These are phyloP conservation scores for Calonectria fujianensis DNA, from an alignment of 2,329 filamentous ascomycete species.

Conservation along the genomic window DNA sequence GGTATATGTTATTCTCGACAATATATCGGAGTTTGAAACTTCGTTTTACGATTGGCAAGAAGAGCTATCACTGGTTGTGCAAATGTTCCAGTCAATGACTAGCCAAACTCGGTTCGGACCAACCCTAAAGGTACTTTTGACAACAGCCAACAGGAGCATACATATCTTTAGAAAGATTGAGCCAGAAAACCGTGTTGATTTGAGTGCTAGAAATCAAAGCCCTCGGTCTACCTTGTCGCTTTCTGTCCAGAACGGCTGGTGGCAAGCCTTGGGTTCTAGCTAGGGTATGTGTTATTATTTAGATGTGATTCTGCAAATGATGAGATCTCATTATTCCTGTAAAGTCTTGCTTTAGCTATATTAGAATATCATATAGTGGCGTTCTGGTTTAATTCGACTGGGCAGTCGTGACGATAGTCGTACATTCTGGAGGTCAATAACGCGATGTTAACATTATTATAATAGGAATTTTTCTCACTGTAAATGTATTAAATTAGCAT, in stretches of 20 bases:
- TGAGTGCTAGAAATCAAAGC: conserved; percentile 27
- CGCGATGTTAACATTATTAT: too few species aligned
- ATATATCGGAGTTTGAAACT: conserved; percentile 29
- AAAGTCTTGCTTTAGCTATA: too few species aligned
- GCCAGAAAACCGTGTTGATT: background rate
- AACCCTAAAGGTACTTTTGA: conserved; percentile 28
- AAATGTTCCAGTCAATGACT: conserved; percentile 12
- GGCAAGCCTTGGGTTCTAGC: conserved; percentile 3
- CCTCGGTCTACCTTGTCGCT: conserved; percentile 5
- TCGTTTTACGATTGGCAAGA: background rate
- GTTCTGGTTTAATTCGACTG: too few species aligned
- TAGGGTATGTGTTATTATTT: background rate
- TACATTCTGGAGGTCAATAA: too few species aligned
- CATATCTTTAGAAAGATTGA: conserved; percentile 21
- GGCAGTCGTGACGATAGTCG: too few species aligned
- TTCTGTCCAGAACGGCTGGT: conserved; percentile 26
- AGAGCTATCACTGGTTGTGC: conserved; percentile 20
- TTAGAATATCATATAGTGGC: too few species aligned
- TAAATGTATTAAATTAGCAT: too few species aligned
- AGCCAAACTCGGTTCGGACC: conserved; percentile 1
- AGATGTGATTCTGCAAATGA: too few species aligned
- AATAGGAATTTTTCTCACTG: too few species aligned
- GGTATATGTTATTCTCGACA: conserved; percentile 27
- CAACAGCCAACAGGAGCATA: conserved; percentile 27
- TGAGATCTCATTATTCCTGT: too few species aligned